A percentile compares a stretch with the other conserved stretches of the same genome.
These are phyloP conservation scores for Pyrus bretschneideri DNA, from an alignment of 306 rosid species.

Conservation along the genomic window DNA sequence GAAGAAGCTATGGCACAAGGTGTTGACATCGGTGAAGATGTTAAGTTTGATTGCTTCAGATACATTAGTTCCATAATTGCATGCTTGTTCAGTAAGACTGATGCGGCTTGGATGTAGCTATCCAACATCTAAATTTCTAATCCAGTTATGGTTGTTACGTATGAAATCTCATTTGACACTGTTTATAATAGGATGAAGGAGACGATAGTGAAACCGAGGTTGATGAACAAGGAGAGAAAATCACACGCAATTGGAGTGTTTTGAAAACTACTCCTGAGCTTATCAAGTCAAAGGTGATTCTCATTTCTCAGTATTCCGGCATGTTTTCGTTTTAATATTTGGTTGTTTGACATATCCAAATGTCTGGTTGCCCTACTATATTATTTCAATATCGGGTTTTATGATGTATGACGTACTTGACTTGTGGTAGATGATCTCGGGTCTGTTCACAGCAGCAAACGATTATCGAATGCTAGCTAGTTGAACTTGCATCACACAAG, in stretches of 20 bases:
- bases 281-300: slow-evolving; percentile 63
- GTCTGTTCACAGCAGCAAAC: neutral
- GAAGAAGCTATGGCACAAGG: slow-evolving; percentile 94
- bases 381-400: neutral
- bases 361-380: neutral
- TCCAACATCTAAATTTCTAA: neutral
- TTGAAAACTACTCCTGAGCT: slow-evolving; percentile 71
- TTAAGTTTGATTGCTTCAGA: slow-evolving; percentile 37
- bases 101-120: neutral
- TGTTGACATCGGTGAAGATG: slow-evolving; percentile 93
- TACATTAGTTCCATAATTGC: neutral
- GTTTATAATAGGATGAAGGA: slow-evolving; percentile 57
- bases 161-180: slow-evolving; percentile 4
- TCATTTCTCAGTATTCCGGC: neutral
- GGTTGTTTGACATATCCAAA: neutral
- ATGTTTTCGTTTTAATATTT: neutral
- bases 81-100: neutral
- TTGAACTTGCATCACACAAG: neutral
- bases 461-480: neutral
- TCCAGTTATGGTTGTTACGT: slow-evolving; percentile 11
- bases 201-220: slow-evolving; percentile 67
- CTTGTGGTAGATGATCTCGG: neutral
- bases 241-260: slow-evolving; percentile 85
- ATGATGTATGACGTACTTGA: neutral
- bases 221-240: slow-evolving; percentile 50